phyloP scores from a whole-genome alignment of 371 early-diverging fungal genomes.

The Mortierella sp. region DNA sequence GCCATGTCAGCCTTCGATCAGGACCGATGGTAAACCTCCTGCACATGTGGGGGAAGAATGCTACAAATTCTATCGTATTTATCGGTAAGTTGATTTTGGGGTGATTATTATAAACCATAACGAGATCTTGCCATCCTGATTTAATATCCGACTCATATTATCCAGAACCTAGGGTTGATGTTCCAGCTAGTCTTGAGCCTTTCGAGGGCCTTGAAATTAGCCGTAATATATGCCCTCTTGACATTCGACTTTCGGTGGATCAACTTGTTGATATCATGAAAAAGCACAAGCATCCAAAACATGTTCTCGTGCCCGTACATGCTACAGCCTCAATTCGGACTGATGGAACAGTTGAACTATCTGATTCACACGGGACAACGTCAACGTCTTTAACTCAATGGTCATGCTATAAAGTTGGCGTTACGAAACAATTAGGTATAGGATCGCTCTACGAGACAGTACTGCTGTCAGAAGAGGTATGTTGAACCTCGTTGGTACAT shows the following conservation, averaged over 20 bases:
- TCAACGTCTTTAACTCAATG: constrained; percentile 38
- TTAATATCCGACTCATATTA: not conserved
- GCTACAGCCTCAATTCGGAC: constrained; percentile 18
- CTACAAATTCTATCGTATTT: constrained; percentile 60
- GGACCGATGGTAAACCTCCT: constrained; percentile 61
- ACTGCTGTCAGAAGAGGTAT: constrained; percentile 53
- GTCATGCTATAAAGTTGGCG: constrained; percentile 44
- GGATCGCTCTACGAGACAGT: constrained; percentile 50
- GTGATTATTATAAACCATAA: not conserved
- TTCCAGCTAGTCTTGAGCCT: constrained; percentile 34
- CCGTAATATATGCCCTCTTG: constrained; percentile 35
- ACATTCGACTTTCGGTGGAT: constrained; percentile 47
- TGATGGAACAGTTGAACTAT: constrained; percentile 28
- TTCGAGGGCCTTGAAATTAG: constrained; percentile 38
- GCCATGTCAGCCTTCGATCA: constrained; percentile 62
- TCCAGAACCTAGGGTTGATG: constrained; percentile 47
- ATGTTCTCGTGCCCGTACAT: constrained; percentile 40
- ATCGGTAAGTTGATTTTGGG: constrained; percentile 50
- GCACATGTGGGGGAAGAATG: constrained; percentile 59
- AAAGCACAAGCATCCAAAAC: constrained; percentile 37
- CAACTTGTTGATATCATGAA: constrained; percentile 50
- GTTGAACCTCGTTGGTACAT: not conserved
- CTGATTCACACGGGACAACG: constrained; percentile 30
- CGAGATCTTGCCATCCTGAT: not conserved
- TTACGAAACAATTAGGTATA: constrained; percentile 47